These are phyloP conservation scores for Fraxinus ornus DNA, from an alignment of 305 asterid genomes.

Conservation along the genomic window DNA sequence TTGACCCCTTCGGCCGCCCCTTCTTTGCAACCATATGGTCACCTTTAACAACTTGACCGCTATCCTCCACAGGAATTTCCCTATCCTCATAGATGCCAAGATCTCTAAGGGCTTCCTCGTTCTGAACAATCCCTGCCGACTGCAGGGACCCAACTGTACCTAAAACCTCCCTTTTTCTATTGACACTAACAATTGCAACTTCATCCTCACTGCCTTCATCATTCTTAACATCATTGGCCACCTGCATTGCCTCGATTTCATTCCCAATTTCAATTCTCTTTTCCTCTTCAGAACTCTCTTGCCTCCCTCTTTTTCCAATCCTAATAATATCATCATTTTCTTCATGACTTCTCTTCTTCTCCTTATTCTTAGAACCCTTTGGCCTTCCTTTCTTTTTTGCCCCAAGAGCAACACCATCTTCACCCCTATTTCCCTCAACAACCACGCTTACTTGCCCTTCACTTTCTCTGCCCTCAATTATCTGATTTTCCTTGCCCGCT, in stretches of 20 bases:
- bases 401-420: constrained; percentile 1
- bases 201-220: constrained; percentile 8
- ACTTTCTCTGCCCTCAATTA: constrained; percentile 15
- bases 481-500: constrained; percentile 10
- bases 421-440: constrained; percentile 6
- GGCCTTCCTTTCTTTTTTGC: constrained; percentile 38
- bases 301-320: constrained; percentile 16
- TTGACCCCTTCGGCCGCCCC: constrained; percentile 7
- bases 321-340: neutral
- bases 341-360: constrained; percentile 5
- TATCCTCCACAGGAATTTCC: neutral
- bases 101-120: constrained; percentile 4
- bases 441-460: neutral
- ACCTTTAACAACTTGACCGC: constrained; percentile 15
- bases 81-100: neutral
- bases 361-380: constrained; percentile 35
- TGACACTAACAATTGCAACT: neutral
- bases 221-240: constrained; percentile 4
- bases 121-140: neutral
- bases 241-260: constrained; percentile 16
- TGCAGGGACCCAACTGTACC: neutral
- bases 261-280: constrained; percentile 1
- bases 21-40: neutral
- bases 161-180: neutral
- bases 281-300: constrained; percentile 19